Evolutionary conservation across 352 stramenopile genomes (phyloP).

Genomic region (Pythium apleroticum): DNA sequence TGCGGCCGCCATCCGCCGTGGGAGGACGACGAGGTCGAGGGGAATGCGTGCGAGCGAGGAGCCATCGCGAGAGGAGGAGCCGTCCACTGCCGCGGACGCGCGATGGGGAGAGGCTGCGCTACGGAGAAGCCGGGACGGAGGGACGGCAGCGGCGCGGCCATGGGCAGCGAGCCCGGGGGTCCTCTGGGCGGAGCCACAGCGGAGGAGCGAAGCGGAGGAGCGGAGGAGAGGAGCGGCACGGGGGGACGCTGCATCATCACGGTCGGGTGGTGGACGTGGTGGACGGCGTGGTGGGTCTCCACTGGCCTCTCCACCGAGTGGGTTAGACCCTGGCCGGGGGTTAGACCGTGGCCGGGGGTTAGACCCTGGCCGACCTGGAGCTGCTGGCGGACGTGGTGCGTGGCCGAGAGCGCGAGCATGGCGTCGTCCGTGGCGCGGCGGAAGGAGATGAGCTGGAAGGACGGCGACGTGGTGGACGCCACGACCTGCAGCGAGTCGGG

Average conservation of each 20-base stretch:
- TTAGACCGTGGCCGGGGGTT: background rate
- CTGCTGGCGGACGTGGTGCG: conserved; percentile 17
- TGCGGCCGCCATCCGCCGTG: background rate
- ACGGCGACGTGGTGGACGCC: conserved; percentile 10
- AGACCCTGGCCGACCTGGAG: conserved; percentile 3
- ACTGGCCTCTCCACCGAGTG: background rate
- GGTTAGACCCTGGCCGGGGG: background rate
- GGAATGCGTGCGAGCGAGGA: background rate
- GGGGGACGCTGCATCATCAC: background rate
- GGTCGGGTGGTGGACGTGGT: conserved; percentile 4
- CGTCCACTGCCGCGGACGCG: conserved; percentile 8
- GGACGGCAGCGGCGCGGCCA: conserved; percentile 4
- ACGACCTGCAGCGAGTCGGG: conserved; percentile 12
- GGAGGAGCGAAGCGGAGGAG: background rate
- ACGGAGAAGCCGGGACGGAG: conserved; percentile 4
- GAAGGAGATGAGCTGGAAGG: conserved; percentile 25
- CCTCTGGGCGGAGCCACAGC: background rate
- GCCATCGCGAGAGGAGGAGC: conserved; percentile 11
- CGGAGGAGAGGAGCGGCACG: background rate
- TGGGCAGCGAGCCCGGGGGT: background rate
- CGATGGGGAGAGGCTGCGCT: background rate
- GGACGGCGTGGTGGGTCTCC: background rate
- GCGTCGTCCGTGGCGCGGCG: conserved; percentile 18
- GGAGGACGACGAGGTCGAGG: background rate
- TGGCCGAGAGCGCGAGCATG: conserved; percentile 18